Percentiles rank a stretch among this genome's conserved stretches.
Conservation (phyloP, 495 filamentous ascomycete genomes). For the Xylaria acuta region DNA sequence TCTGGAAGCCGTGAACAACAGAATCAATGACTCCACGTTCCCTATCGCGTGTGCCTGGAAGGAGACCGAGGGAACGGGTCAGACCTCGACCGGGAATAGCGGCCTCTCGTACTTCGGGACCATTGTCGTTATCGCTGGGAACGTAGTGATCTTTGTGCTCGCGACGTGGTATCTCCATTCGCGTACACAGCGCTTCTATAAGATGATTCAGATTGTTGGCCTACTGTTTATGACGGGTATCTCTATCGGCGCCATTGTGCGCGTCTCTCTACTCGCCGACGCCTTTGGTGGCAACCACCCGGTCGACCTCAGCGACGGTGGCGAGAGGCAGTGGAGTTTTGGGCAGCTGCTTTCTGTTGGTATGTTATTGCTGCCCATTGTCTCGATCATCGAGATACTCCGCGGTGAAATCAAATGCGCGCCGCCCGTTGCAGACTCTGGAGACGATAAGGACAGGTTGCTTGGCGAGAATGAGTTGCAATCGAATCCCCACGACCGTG, state of each 20-base stretch:
- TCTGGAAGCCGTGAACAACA: constrained; percentile 51
- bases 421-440: constrained; percentile 41
- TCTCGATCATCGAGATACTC: constrained; percentile 61
- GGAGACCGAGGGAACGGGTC: constrained; percentile 24
- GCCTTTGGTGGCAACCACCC: constrained; percentile 55
- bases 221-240: constrained; percentile 56
- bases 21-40: constrained; percentile 52
- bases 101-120: constrained; percentile 57
- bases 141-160: constrained; percentile 56
- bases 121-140: constrained; percentile 57
- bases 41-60: constrained; percentile 63
- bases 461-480: constrained; percentile 31
- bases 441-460: constrained; percentile 31
- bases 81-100: constrained; percentile 35
- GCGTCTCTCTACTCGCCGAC: constrained; percentile 57
- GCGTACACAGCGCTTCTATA: constrained; percentile 52
- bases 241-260: constrained; percentile 55
- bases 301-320: constrained; percentile 49
- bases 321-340: constrained; percentile 64
- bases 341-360: constrained; percentile 62
- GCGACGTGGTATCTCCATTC: constrained; percentile 64
- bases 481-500: constrained; percentile 21
- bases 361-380: constrained; percentile 59
- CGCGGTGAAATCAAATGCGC: constrained; percentile 58
- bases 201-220: constrained; percentile 52